Base-by-base conservation (phyloP, 768 basidiomycete genomes). In the Lentinus tigrinus region DNA sequence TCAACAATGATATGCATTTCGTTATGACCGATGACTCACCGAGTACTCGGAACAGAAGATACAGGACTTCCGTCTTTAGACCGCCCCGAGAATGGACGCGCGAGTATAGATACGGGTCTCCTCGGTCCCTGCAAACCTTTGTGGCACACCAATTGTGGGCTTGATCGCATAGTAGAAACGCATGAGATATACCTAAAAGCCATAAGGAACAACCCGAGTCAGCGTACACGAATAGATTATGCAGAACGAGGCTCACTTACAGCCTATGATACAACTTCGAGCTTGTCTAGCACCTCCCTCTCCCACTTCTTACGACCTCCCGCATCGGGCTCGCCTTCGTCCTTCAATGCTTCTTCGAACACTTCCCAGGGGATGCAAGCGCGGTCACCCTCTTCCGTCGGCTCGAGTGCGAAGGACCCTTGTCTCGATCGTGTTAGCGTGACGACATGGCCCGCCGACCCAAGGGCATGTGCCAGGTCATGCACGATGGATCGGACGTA, bases 401-500 rank as follows among this genome's bases (percentile, higher is more conserved):
- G 71, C 47, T 76, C 77, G 14, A 88, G 72, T 5, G 79, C 76
- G 65, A 94, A 98, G 28, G 83, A 82, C 3, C 94, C 93, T 78
- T 98, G 97, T 38, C 91, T 81, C n/a, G 88, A 87, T 36, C 97
- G 85, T 14, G 85, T 90, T 58, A 98, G 80, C 8, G 88, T 92
- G 43, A 96, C 95, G 39, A 99, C 95, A 70, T 97, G 94, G 0
- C 94, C 97, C 4, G 92, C 92, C 24, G 90, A 92, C 2, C 87
- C 92, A 19, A 99, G 69, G 1, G 86, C 82, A 61, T 85, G 85
- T 16, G 89, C 93, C 8, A 99, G 79, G 70, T 99, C 97, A 70
- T 98, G 94, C 42, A 95, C 89, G 63, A 99, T 89, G 1, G 91
- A 95, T 49, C 97, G 88, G 53, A 99, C 95, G 67, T 99, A 99